A percentile compares a stretch with the other conserved stretches of the same genome.
These are phyloP conservation scores for Candida nemodendra DNA, from an alignment of 805 yeast species.

Conservation along the genomic window DNA sequence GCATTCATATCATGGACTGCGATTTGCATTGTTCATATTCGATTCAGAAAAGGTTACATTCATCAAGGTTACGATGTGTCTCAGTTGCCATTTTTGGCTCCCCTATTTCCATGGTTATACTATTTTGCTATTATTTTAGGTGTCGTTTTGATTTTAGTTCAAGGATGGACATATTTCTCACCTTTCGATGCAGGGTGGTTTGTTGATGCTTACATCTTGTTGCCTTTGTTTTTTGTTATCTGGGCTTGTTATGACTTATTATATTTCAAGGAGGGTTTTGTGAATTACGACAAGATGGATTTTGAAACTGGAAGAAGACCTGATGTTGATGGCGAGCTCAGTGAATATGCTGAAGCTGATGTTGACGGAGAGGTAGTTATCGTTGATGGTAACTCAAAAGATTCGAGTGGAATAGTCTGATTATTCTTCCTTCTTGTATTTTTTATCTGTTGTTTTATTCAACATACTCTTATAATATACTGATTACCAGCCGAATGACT, in stretches of 20 bases:
- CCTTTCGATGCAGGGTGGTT: conserved; percentile 56
- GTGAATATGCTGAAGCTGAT: no score
- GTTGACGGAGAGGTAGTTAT: no score
- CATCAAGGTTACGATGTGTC: conserved; percentile 14
- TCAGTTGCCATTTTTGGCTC: conserved; percentile 28
- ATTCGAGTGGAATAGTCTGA: no score
- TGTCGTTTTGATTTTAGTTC: conserved; percentile 65
- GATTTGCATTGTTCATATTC: conserved; percentile 49
- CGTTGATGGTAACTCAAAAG: no score
- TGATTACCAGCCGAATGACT: no score
- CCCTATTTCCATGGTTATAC: conserved; percentile 47
- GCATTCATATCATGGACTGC: conserved; percentile 65
- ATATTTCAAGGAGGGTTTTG: conserved; percentile 22
- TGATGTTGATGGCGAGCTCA: conserved; percentile 21
- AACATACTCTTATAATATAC: no score
- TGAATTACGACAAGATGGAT: conserved; percentile 43
- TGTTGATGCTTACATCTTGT: conserved; percentile 58
- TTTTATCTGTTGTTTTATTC: no score
- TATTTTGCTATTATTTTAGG: conserved; percentile 50
- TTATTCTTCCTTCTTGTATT: no score
- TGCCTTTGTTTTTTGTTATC: conserved; percentile 55
- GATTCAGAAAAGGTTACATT: conserved; percentile 37
- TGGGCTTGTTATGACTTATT: no score
- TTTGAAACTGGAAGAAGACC: conserved; percentile 49
- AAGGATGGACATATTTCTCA: conserved; percentile 60